phyloP scores from a whole-genome alignment of 768 basidiomycete genomes.

The Boletus tylopilopsis region DNA sequence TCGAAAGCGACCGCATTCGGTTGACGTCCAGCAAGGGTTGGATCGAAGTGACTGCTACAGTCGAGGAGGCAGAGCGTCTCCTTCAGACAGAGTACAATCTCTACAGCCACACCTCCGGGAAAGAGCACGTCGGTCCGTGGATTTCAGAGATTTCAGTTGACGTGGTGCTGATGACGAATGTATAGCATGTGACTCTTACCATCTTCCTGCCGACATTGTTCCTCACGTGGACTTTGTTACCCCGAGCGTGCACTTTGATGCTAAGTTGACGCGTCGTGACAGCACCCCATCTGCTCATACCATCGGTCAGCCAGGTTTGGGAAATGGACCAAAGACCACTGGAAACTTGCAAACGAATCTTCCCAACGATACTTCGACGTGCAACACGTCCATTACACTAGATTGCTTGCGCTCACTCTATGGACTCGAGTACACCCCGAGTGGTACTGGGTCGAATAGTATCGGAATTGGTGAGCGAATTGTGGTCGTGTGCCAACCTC shows the following conservation, averaged over 20 bases:
- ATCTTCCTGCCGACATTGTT: constrained; percentile 29
- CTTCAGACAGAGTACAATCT: constrained; percentile 33
- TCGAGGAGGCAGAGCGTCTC: constrained; percentile 31
- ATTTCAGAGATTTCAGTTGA: neutral
- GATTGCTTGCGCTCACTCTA: constrained; percentile 30
- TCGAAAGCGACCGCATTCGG: constrained; percentile 19
- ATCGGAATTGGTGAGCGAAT: constrained; percentile 29
- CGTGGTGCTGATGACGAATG: neutral
- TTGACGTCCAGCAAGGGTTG: constrained; percentile 20
- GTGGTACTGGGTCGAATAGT: constrained; percentile 23
- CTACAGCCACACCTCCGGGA: constrained; percentile 22
- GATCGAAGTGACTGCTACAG: constrained; percentile 26
- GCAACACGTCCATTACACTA: constrained; percentile 29
- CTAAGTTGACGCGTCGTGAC: constrained; percentile 15
- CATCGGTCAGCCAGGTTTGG: constrained; percentile 17
- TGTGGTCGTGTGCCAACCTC: neutral
- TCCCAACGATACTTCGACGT: constrained; percentile 13
- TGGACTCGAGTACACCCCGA: constrained; percentile 20
- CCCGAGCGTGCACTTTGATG: constrained; percentile 35
- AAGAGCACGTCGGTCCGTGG: constrained; percentile 24
- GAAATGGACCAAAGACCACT: constrained; percentile 14
- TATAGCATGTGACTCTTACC: constrained; percentile 29
- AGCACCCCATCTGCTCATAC: neutral
- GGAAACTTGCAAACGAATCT: constrained; percentile 2
- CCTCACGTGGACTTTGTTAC: constrained; percentile 34